Conservation (phyloP, 495 filamentous ascomycete species). For the Trichoderma virens region DNA sequence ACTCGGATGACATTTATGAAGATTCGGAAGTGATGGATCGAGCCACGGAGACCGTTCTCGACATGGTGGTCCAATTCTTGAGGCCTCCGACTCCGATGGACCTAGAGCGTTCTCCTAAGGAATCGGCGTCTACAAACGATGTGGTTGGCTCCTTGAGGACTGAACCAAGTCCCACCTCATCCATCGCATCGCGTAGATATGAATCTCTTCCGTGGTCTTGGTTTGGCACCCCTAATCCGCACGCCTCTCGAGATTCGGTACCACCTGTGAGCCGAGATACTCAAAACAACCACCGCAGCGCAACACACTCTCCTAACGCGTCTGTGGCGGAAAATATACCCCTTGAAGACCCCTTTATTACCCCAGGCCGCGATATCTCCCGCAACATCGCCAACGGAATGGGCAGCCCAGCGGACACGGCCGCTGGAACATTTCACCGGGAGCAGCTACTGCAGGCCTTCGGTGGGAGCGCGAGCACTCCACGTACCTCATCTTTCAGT, state of each 20-base stretch:
- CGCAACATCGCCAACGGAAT: not conserved
- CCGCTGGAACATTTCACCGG: not conserved
- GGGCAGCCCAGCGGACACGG: not conserved
- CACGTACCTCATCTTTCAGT: not conserved
- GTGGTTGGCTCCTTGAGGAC: slow-evolving; percentile 9
- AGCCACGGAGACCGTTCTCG: slow-evolving; percentile 13
- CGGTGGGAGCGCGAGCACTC: not conserved
- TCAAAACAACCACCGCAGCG: not conserved
- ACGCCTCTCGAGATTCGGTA: not conserved
- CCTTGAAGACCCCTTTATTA: slow-evolving; percentile 2
- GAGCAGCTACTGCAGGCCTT: slow-evolving; percentile 2
- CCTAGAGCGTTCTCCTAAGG: slow-evolving; percentile 18
- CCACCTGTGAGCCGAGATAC: not conserved
- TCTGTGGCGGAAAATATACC: not conserved
- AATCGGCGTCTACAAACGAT: slow-evolving; percentile 25
- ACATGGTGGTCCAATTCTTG: slow-evolving; percentile 10
- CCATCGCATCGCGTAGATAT: not conserved
- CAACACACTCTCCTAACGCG: not conserved
- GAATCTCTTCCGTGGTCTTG: not conserved
- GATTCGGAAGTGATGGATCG: slow-evolving; percentile 13
- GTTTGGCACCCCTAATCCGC: slow-evolving; percentile 1
- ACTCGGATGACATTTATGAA: not conserved
- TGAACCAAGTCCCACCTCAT: not conserved
- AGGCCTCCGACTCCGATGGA: slow-evolving; percentile 17
- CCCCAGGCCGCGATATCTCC: not conserved